Evolutionary conservation across 768 basidiomycete genomes (phyloP), one percentile per base, ranked within the genome.

Genomic region (Tylopilus sp.): DNA sequence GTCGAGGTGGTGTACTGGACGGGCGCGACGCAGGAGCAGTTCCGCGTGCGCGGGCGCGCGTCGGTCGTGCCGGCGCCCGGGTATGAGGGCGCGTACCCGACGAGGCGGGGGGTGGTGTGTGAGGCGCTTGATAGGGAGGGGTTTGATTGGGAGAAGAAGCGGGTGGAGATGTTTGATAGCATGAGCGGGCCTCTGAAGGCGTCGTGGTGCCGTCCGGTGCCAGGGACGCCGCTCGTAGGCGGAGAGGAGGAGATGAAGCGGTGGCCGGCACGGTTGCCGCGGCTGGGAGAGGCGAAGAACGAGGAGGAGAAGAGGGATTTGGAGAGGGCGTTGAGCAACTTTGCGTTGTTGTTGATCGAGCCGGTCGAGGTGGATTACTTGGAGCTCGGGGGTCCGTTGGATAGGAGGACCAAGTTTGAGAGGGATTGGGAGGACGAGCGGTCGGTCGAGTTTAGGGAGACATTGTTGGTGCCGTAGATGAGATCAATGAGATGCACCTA

Each of bases 1-100:
- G 78, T 85, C 55, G 86, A 92, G 65, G 58, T 86, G 38, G 80
- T 76, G 12, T 92, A 87, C 84, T 94, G 89, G 88, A 78, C 85
- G 48, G 75, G 79, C 28, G 77, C 79, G 21, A 77, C 81, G 0
- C 67, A 77, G 48, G 84, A 89, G 63, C 92, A 95, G 62, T 92
- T 85, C 64, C 84, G 92, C 43, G 71, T 95, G 62, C 55, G 73
- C 1, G 90, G 85, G 1, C 67, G 66, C 14, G 81, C 79, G 21
- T 76, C 73, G 63, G 57, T 90, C 54, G 73, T 90, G 21, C 81
- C 87, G 1, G 60, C 74, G 1, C 78, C 80, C 0, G 55, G 62
- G 7, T 74, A 79, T 58, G n/a, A 47, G 38, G 64, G 62, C 13
- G 12, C 56, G 7, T 58, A 58, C 11, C 56, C 61, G 55, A 30